Evolutionary conservation across 192 early-diverging fungal species (phyloP), one percentile per base, ranked within the genome.

Genomic region (Podila clonocystis): DNA sequence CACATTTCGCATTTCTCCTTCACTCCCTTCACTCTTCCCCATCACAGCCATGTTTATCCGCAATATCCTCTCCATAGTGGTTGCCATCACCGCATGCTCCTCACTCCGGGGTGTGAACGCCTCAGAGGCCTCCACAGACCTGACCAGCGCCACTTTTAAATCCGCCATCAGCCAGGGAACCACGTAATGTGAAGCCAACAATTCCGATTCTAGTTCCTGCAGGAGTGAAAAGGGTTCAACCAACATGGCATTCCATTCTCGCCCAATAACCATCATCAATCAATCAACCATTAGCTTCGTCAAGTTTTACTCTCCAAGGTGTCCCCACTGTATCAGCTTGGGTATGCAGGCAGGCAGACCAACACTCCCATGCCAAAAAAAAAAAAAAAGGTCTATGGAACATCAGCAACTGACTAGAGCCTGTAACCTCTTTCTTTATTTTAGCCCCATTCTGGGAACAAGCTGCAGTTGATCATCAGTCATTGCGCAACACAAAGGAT

Each of bases 361-460:
- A 1, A 17, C 33, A 33, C 33, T 33, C 13, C 41, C 4, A 60
- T 61, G 52, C 52, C 49, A 45, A 22, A 5, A 33, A 58, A 45
- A 22, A 5, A 33, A 12, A 38, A 31, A 4, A 26, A 22, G 49
- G 26, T 19, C 20, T 11, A 26, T 49, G 24, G 4, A 28, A 12
- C 48, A 28, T 22, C 30, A 57, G 15, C 20, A 52, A 38, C 29
- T 52, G 24, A 28, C 41, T 22, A 24, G 2, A 11, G 19, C 63
- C 29, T 9, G 31, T 41, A 24, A 33, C 33, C 17, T 33, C 24
- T 50, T 48, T 50, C 63, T 12, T 33, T 9, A 31, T 28, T 33
- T 13, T 74, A 89, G 87, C 76, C 22, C 88, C 88, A 2, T 80
- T 65, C n/a, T 89, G 86, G 86, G 76, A 83, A 20, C 20, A 73